Evolutionary conservation across 176 grass and related monocot genomes (phyloP), one percentile per base, ranked within the genome.

Genomic region (Oryza coarctata): DNA sequence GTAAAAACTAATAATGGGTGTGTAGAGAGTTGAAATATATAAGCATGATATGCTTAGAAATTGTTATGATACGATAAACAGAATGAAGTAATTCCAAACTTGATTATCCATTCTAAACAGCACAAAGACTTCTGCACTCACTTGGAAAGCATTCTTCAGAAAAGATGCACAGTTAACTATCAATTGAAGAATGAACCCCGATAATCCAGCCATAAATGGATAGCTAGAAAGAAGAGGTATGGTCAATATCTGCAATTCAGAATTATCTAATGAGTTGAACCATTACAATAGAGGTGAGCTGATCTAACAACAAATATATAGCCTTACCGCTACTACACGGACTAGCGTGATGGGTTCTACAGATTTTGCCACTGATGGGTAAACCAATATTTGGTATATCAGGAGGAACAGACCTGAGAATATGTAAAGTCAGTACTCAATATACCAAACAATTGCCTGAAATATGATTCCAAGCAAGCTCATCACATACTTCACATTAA

Each of bases 371-470:
- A 93, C 26, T 20, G 41, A 68, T 60, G 95, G 88, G 81, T 95
- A 98, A 49, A 98, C 45, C 74, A 94, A 70, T 72, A 98, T 72
- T 86, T 98, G 95, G 79, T 86, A 98, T 68, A 91, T 26, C 62
- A 98, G 68, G 33, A 98, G 88, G 65, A 87, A 65, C 40, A 86
- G 55, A 71, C 95, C 95, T 94, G 78, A 36, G 28, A 76, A 88
- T 66, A 39, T 50, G 36, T 80, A 64, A 22, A 75, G 71, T 84
- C 55, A 79, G 73, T 80, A 89, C 65, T 84, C 68, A 79, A 64
- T 80, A 87, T 63, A 70, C 33, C 70, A 29, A 84, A 71, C 49
- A n/a, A 80, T 75, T 15, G 5, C 47, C 8, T 74, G 33, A 62
- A 84, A 70, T 43, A 77, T 50, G 63, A 80, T 31, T 75, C 25